Evolutionary conservation across 768 basidiomycete genomes (phyloP).

Genomic region (Mycena leptocephala): DNA sequence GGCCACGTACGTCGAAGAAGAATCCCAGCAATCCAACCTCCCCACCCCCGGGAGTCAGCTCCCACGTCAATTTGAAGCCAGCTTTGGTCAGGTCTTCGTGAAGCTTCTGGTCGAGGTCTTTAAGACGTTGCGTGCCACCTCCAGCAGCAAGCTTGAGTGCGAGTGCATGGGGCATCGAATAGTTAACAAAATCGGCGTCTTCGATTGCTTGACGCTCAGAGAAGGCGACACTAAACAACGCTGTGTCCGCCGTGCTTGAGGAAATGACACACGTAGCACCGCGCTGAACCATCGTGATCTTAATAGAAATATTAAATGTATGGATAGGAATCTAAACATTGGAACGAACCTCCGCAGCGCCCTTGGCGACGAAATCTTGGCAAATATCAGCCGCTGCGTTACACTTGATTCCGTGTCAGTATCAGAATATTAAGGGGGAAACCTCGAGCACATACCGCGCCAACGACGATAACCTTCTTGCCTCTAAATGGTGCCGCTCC

Average conservation of each 20-base stretch:
- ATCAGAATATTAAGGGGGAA: neutral
- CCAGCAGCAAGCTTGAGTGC: conserved; percentile 29
- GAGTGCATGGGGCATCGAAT: conserved; percentile 38
- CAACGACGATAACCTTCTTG: conserved; percentile 26
- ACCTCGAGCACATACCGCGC: conserved; percentile 13
- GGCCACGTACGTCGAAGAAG: conserved; percentile 22
- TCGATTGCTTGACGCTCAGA: neutral
- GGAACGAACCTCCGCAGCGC: conserved; percentile 19
- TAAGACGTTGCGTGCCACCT: conserved; percentile 12
- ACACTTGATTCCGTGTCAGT: conserved; percentile 11
- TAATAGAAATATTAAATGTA: neutral
- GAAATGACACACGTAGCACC: conserved; percentile 32
- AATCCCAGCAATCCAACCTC: conserved; percentile 36
- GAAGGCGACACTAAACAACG: neutral
- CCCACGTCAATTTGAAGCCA: conserved; percentile 47
- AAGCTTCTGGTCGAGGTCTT: conserved; percentile 22
- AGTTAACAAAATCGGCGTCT: conserved; percentile 30
- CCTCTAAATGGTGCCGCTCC: conserved; percentile 29
- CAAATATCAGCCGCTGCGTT: conserved; percentile 31
- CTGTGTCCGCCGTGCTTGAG: neutral
- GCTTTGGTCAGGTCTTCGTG: conserved; percentile 39
- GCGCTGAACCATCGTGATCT: conserved; percentile 36
- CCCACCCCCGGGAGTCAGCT: conserved; percentile 37
- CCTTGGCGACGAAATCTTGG: conserved; percentile 29
- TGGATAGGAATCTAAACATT: too few species aligned